Conservation (phyloP, 768 basidiomycete genomes). For the Pleurotus cornucopiae region DNA sequence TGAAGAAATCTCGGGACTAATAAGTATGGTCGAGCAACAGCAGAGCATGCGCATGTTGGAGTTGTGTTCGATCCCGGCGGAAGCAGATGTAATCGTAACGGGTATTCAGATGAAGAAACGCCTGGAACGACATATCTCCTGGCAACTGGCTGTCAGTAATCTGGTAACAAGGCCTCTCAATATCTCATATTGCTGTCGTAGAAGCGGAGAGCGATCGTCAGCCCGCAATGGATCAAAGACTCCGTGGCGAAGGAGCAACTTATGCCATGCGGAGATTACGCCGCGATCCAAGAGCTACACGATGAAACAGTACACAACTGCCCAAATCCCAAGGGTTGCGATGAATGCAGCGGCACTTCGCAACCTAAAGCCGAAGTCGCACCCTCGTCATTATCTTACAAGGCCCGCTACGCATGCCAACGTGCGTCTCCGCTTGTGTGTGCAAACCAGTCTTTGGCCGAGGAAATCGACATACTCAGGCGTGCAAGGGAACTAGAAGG, state of each 20-base stretch:
- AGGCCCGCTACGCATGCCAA: slow-evolving; percentile 49
- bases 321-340: slow-evolving; percentile 29
- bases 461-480: slow-evolving; percentile 56
- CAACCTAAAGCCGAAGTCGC: neutral
- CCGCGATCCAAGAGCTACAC: slow-evolving; percentile 48
- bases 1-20: slow-evolving; percentile 28
- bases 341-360: neutral
- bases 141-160: slow-evolving; percentile 58
- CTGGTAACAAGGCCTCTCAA: slow-evolving; percentile 1
- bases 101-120: slow-evolving; percentile 61
- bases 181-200: slow-evolving; percentile 20
- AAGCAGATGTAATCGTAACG: slow-evolving; percentile 67
- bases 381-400: slow-evolving; percentile 25
- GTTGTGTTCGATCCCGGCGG: slow-evolving; percentile 33
- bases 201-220: slow-evolving; percentile 66
- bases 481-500: slow-evolving; percentile 62
- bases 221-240: slow-evolving; percentile 66
- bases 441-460: slow-evolving; percentile 58
- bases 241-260: slow-evolving; percentile 40
- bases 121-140: slow-evolving; percentile 64
- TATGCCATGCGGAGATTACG: slow-evolving; percentile 52
- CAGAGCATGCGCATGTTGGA: slow-evolving; percentile 18
- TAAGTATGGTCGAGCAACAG: slow-evolving; percentile 26
- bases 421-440: slow-evolving; percentile 66
- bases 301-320: slow-evolving; percentile 42